Conservation (phyloP, 2,329 filamentous ascomycete species). For the Pseudovirgaria hyperparasitica region DNA sequence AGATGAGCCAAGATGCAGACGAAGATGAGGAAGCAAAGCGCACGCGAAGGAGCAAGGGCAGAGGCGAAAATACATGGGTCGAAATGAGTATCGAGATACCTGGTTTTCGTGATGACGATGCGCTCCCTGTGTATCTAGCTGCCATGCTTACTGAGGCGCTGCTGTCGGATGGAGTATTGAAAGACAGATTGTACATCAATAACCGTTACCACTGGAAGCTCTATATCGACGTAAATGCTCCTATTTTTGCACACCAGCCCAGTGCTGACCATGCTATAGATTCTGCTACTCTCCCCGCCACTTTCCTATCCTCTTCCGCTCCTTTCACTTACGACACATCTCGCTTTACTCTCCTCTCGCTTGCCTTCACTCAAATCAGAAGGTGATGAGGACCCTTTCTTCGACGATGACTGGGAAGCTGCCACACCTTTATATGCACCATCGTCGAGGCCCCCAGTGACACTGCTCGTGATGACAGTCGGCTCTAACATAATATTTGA, state of each 20-base stretch:
- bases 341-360: constrained; percentile 78
- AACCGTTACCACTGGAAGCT: constrained; percentile 89
- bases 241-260: neutral
- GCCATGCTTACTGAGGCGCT: constrained; percentile 84
- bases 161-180: constrained; percentile 54
- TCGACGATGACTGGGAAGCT: constrained; percentile 94
- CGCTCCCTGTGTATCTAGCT: constrained; percentile 72
- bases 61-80: constrained; percentile 59
- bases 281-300: constrained; percentile 84
- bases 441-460: constrained; percentile 55
- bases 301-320: constrained; percentile 88
- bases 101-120: constrained; percentile 80
- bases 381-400: constrained; percentile 88
- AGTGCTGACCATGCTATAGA: constrained; percentile 36
- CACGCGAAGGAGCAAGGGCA: constrained; percentile 12
- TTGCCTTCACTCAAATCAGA: constrained; percentile 78
- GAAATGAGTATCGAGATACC: constrained; percentile 88
- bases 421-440: constrained; percentile 64
- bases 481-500: constrained; percentile 89
- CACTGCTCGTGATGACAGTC: constrained; percentile 77
- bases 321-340: constrained; percentile 82
- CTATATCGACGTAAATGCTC: constrained; percentile 69
- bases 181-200: constrained; percentile 73
- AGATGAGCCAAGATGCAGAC: constrained; percentile 26
- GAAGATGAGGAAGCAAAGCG: constrained; percentile 7